Evolutionary conservation across 768 basidiomycete species (phyloP).

Genomic region (Trametes sanguinea): DNA sequence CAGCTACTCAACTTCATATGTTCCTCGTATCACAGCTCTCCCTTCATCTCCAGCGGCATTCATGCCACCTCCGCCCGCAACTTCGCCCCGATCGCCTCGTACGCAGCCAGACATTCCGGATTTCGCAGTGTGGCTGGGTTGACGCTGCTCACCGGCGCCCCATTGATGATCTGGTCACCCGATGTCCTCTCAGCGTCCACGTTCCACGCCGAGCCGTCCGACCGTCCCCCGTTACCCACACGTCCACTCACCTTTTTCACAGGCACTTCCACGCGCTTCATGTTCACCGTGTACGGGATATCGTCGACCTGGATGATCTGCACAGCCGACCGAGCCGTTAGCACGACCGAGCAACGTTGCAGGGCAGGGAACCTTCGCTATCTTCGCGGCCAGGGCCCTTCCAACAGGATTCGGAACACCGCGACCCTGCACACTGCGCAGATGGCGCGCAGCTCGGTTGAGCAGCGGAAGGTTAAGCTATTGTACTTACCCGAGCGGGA

Average conservation of each 20-base stretch:
- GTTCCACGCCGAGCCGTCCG: constrained; percentile 1
- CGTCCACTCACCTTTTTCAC: constrained; percentile 63
- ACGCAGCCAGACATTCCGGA: constrained; percentile 68
- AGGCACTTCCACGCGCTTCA: constrained; percentile 78
- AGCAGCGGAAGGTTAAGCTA: constrained; percentile 9
- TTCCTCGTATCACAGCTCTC: not conserved
- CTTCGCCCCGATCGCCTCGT: constrained; percentile 51
- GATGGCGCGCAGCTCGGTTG: not conserved
- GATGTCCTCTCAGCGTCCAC: constrained; percentile 13
- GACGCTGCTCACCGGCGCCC: constrained; percentile 63
- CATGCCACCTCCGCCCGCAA: constrained; percentile 49
- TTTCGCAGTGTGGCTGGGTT: constrained; percentile 75
- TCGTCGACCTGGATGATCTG: constrained; percentile 72
- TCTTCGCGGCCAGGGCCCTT: not conserved
- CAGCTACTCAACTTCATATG: not conserved
- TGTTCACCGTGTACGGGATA: constrained; percentile 79
- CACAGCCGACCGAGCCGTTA: constrained; percentile 12
- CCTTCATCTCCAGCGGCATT: not conserved
- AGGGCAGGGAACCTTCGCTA: constrained; percentile 6
- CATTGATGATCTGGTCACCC: constrained; percentile 68
- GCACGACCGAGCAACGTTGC: constrained; percentile 28
- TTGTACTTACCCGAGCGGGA: constrained; percentile 59
- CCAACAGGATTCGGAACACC: not conserved
- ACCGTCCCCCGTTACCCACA: not conserved
- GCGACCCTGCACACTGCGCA: not conserved